phyloP scores from a whole-genome alignment of 148 eudicot genomes.

The Silene latifolia region DNA sequence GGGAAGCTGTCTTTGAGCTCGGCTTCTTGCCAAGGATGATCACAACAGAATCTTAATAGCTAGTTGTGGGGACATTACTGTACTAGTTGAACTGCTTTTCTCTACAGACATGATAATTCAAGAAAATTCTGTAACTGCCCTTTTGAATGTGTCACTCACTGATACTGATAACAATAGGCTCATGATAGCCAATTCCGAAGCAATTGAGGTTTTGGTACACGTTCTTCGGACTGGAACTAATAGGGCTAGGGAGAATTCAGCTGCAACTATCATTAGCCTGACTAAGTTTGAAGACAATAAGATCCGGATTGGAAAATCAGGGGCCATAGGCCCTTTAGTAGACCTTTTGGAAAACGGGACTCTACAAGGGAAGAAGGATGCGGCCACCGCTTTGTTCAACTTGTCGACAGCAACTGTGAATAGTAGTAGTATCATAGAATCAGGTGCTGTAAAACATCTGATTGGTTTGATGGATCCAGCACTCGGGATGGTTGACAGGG shows the following conservation, averaged over 20 bases:
- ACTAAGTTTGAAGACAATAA: conserved; percentile 66
- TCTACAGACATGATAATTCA: conserved; percentile 54
- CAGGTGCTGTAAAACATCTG: conserved; percentile 68
- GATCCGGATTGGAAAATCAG: conserved; percentile 56
- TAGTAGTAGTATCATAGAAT: conserved; percentile 57
- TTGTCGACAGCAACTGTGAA: conserved; percentile 70
- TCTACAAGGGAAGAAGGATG: conserved; percentile 79
- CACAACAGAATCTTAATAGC: conserved; percentile 77
- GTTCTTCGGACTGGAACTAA: conserved; percentile 70
- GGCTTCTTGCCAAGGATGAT: conserved; percentile 67
- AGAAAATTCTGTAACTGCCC: conserved; percentile 80
- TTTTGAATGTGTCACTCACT: conserved; percentile 75
- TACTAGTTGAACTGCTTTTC: conserved; percentile 54
- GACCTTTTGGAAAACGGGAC: conserved; percentile 68
- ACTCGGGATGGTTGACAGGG: conserved; percentile 84
- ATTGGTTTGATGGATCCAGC: conserved; percentile 87
- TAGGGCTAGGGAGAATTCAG: conserved; percentile 82
- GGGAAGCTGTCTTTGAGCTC: conserved; percentile 55
- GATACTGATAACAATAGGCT: conserved; percentile 73
- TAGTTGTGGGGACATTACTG: conserved; percentile 53
- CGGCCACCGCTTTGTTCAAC: conserved; percentile 74
- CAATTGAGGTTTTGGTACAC: conserved; percentile 71
- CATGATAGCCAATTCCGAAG: conserved; percentile 57
- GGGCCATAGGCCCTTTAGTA: conserved; percentile 77
- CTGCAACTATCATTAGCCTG: conserved; percentile 79